A percentile compares a stretch with the other conserved stretches of the same genome.
Conservation (phyloP, 2,329 filamentous ascomycete genomes). For the Pseudogymnoascus sp. region DNA sequence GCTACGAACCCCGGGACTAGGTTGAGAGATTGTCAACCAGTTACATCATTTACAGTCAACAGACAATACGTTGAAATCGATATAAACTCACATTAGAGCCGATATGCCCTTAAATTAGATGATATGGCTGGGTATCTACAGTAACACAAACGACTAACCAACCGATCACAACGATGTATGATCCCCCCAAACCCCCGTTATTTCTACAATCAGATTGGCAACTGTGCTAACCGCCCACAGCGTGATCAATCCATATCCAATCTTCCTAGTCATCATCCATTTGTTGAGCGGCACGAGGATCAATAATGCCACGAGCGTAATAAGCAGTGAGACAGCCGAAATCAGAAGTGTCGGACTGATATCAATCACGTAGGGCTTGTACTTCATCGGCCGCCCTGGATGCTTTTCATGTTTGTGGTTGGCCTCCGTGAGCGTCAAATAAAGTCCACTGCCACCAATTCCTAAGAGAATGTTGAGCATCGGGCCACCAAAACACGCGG, state of each 20-base stretch:
- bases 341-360: constrained; percentile 81
- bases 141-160: background rate
- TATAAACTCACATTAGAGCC: constrained; percentile 3
- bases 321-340: constrained; percentile 72
- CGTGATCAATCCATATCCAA: constrained; percentile 72
- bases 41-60: background rate
- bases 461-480: constrained; percentile 96
- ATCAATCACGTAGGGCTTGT: constrained; percentile 73
- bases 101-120: background rate
- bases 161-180: background rate
- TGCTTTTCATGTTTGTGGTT: constrained; percentile 60
- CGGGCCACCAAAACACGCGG: constrained; percentile 94
- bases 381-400: constrained; percentile 55
- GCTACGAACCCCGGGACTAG: background rate
- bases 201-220: constrained; percentile 73
- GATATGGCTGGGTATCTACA: background rate
- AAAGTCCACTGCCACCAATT: constrained; percentile 83
- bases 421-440: constrained; percentile 71
- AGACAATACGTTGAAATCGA: background rate
- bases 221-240: constrained; percentile 77
- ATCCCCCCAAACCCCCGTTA: constrained; percentile 42
- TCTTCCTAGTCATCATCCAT: constrained; percentile 75
- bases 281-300: constrained; percentile 76
- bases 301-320: constrained; percentile 72
- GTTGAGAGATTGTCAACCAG: background rate